Conservation (phyloP, 257 asterid genomes). For the Vinca minor region DNA sequence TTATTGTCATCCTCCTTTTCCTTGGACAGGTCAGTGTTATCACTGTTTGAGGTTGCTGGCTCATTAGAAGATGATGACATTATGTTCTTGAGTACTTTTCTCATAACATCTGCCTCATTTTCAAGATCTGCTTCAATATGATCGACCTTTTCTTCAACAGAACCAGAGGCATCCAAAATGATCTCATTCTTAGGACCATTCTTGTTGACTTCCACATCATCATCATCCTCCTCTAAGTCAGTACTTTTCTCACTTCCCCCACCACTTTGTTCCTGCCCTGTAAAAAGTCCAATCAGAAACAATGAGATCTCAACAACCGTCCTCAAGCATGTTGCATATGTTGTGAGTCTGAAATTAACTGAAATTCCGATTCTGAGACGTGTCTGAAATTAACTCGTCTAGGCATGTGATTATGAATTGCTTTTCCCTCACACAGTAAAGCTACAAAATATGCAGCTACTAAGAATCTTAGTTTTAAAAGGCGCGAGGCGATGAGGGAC, state of each 20-base stretch:
- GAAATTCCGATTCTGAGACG: too few species aligned
- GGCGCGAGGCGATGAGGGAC: too few species aligned
- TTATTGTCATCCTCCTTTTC: constrained; percentile 35
- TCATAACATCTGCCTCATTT: constrained; percentile 66
- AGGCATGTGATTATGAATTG: too few species aligned
- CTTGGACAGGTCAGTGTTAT: constrained; percentile 21
- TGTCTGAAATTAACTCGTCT: too few species aligned
- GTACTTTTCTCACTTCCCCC: constrained; percentile 32
- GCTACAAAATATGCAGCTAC: background rate
- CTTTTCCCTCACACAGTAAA: background rate
- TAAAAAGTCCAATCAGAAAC: constrained; percentile 9
- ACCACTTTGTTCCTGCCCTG: constrained; percentile 44
- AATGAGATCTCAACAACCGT: background rate
- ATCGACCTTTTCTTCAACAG: constrained; percentile 29
- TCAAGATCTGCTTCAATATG: constrained; percentile 45
- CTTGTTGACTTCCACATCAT: constrained; percentile 33
- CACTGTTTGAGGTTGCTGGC: constrained; percentile 22
- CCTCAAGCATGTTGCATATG: constrained; percentile 2
- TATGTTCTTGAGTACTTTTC: constrained; percentile 57
- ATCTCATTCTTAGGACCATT: constrained; percentile 28
- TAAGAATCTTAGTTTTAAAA: too few species aligned
- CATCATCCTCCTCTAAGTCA: constrained; percentile 40
- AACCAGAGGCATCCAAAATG: constrained; percentile 35
- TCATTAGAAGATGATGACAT: constrained; percentile 39
- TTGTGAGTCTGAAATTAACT: too few species aligned